These are phyloP conservation scores for Crassisporium funariophilum DNA, from an alignment of 768 basidiomycete genomes.

Conservation along the genomic window DNA sequence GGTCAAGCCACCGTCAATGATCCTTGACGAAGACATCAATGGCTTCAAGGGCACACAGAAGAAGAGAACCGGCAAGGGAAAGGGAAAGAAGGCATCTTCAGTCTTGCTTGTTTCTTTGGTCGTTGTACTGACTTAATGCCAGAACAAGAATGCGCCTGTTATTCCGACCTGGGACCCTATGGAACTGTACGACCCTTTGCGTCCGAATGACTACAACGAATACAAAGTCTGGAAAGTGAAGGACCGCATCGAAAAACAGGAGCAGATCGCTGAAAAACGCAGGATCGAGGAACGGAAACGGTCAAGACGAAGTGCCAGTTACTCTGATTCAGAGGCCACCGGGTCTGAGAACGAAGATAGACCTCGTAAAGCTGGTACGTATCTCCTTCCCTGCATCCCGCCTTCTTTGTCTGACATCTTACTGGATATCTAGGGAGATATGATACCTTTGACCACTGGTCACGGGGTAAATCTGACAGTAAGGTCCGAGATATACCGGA, in stretches of 20 bases:
- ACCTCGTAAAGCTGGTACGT: slow-evolving; percentile 68
- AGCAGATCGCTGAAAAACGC: slow-evolving; percentile 62
- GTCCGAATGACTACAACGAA: slow-evolving; percentile 89
- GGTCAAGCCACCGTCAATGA: slow-evolving; percentile 88
- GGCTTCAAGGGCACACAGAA: slow-evolving; percentile 69
- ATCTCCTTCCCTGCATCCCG: not conserved
- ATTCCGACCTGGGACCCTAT: slow-evolving; percentile 72
- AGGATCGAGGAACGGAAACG: slow-evolving; percentile 61
- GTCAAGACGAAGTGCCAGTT: slow-evolving; percentile 54
- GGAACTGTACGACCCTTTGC: slow-evolving; percentile 78
- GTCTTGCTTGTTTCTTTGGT: slow-evolving; percentile 1
- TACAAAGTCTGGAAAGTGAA: slow-evolving; percentile 81
- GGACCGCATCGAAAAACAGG: slow-evolving; percentile 73
- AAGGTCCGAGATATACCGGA: slow-evolving; percentile 14
- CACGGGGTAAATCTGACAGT: slow-evolving; percentile 41
- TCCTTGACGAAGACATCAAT: slow-evolving; percentile 87
- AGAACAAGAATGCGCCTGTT: slow-evolving; percentile 64
- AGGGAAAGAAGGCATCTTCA: slow-evolving; percentile 61
- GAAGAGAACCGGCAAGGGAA: slow-evolving; percentile 57
- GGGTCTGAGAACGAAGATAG: slow-evolving; percentile 69
- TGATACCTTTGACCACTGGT: slow-evolving; percentile 54
- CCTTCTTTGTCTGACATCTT: slow-evolving; percentile 2
- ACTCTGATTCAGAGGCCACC: slow-evolving; percentile 67
- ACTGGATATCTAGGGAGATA: slow-evolving; percentile 43
- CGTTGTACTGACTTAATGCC: slow-evolving; percentile 4